phyloP scores from a whole-genome alignment of 768 basidiomycete genomes.

The Lactarius trivialis region DNA sequence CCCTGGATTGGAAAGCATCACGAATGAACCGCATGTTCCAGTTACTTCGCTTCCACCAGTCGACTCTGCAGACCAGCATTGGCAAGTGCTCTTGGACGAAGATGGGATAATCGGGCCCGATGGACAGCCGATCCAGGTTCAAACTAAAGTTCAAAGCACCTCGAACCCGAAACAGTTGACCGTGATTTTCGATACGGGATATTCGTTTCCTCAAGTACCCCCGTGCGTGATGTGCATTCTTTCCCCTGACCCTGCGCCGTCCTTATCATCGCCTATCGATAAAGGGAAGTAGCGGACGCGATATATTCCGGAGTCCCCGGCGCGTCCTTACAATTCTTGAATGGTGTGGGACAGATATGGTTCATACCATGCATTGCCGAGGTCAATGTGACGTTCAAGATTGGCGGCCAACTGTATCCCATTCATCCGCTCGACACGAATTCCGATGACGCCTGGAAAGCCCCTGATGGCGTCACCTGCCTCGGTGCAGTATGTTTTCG shows the following conservation, averaged over 20 bases:
- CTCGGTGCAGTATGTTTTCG: constrained; percentile 27
- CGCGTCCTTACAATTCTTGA: constrained; percentile 25
- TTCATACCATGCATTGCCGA: constrained; percentile 31
- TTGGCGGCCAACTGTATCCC: constrained; percentile 30
- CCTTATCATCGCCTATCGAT: background rate
- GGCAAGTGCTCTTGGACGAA: constrained; percentile 29
- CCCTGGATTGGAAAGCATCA: constrained; percentile 27
- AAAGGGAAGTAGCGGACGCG: constrained; percentile 28
- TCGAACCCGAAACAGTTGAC: constrained; percentile 24
- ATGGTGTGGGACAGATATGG: constrained; percentile 27
- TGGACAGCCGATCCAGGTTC: constrained; percentile 26
- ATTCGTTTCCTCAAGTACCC: constrained; percentile 32
- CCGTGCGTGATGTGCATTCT: constrained; percentile 18
- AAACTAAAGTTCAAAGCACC: constrained; percentile 22
- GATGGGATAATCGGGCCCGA: constrained; percentile 34
- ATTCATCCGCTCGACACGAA: constrained; percentile 33
- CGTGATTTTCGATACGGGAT: constrained; percentile 29
- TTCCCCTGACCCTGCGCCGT: background rate
- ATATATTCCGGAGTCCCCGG: constrained; percentile 33
- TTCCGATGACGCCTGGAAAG: constrained; percentile 23
- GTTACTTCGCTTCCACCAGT: constrained; percentile 18
- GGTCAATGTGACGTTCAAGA: constrained; percentile 32
- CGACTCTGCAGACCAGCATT: constrained; percentile 27
- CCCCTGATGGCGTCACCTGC: constrained; percentile 29
- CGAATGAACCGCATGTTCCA: constrained; percentile 27